Base-by-base conservation (phyloP, 345 rosid genomes). In the Bruguiera parviflora region DNA sequence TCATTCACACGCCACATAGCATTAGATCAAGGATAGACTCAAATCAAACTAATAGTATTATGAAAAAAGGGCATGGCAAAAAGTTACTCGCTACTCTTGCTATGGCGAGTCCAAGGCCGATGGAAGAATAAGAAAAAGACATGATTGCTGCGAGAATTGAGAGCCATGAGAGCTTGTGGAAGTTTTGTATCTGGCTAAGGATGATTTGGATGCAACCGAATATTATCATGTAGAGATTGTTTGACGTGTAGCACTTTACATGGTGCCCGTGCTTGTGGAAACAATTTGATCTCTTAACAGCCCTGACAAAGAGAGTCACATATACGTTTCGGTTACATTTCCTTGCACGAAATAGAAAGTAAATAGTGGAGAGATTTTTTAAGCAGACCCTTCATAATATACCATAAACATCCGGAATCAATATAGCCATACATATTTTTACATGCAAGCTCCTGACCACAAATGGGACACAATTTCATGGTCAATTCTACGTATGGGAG, bases 161-260 rank as follows among this genome's bases (percentile, higher is more conserved):
- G 73, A 93, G 93, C 90, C 90, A 91, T 22, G 97, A 86, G 33
- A 93, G 97, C 69, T 91, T 79, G 82, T 89, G 91, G 31, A 93
- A 93, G 74, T 89, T 84, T 2, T 91, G 96, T 68, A 91, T 91
- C 75, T 93, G 97, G 86, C 96, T 86, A 5, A 93, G 85, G 55
- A 90, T 18, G 16, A 90, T 77, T 71, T 93, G 92, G 62, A 88
- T 77, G 80, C 73, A 67, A n/a, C 89, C 94, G 63, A 91, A 93
- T 43, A 84, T 67, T 27, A 79, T 76, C 94, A 93, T 89, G 82
- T 73, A 86, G 1, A 86, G 90, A 60, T 83, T 72, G 81, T 81
- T 83, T 47, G 96, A 83, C 13, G 78, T 78, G 11, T 77, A 32
- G 77, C 97, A 93, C 72, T 80, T 77, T 7, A 31, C 87, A 0